Evolutionary conservation across 768 basidiomycete species (phyloP), one percentile per base, ranked within the genome.

Genomic region (Suillus clintonianus): DNA sequence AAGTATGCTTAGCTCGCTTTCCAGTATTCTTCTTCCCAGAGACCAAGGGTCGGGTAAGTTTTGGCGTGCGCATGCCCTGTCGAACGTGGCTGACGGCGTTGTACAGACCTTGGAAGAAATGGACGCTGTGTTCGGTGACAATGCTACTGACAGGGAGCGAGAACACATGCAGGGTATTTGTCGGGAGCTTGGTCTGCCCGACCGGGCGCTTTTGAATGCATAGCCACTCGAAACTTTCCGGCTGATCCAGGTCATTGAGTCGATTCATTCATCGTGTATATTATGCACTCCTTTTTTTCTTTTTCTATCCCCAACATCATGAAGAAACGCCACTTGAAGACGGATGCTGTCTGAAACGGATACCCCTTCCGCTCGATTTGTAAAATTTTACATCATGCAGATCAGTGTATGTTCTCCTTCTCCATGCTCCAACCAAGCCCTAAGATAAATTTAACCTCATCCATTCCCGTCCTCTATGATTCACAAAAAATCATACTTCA

Each of bases 71-170:
- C 11, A 30, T 42, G 37, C 5, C 32, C 15, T 4, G 22, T 34
- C 17, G 41, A 4, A 41, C 36, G n/a, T 10, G 11, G 50, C 15
- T 45, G n/a, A 60, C 30, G 17, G 61, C 14, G 27, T 14, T 22
- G 24, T 43, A 17, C 50, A 77, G 76, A 76, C 76, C 1, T 57
- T 76, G 57, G 74, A 76, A 60, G 74, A 77, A 43, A 77, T 76
- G 76, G 70, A 76, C 36, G 69, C 67, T 3, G 71, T 70, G 17
- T 76, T 76, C 65, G 76, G 74, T 9, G 76, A 76, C 19, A 67
- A 68, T 14, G 61, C 71, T 53, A 64, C 72, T 11, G 74, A 72
- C 1, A 65, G 66, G 55, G 72, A 72, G 59, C 71, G 65, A 6
- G 63, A 72, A 19, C 74, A 62, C 17, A 71, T 74, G 76, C 65